Conservation (phyloP, 441 rosid genomes). For the Euphorbia celastroides region DNA sequence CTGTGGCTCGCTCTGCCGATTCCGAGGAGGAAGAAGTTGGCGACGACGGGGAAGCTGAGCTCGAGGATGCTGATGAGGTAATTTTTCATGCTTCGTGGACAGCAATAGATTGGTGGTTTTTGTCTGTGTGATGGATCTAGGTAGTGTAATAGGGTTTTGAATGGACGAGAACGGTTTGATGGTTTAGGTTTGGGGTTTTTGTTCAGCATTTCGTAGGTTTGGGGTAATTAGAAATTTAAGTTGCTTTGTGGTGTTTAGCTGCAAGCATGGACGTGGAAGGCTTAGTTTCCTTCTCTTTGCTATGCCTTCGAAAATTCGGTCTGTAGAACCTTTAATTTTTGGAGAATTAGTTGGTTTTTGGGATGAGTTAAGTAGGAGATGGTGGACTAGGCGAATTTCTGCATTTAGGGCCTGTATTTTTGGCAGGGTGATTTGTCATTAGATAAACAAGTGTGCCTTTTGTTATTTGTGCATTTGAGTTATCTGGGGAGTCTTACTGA, state of each 20-base stretch:
- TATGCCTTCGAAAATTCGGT: background rate
- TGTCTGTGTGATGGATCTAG: background rate
- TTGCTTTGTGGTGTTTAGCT: background rate
- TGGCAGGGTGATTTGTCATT: background rate
- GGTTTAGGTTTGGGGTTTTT: conserved; percentile 1
- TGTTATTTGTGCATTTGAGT: background rate
- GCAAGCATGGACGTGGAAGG: background rate
- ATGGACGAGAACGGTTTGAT: background rate
- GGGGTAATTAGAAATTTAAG: background rate
- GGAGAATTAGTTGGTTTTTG: background rate
- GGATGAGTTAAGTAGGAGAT: background rate
- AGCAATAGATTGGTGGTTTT: background rate
- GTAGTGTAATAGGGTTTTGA: background rate
- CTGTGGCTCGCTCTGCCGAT: conserved; percentile 84
- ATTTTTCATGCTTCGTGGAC: background rate
- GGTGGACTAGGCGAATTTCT: background rate
- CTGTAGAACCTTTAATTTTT: background rate
- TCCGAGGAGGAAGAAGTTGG: conserved; percentile 52
- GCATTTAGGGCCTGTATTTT: background rate
- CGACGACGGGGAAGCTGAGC: conserved; percentile 29
- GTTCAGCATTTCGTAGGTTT: background rate
- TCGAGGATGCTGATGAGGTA: conserved; percentile 56
- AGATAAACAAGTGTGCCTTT: background rate
- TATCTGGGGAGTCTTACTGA: background rate
- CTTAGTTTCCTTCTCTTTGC: background rate